These are phyloP conservation scores for Aspergillus hancockii DNA, from an alignment of 495 filamentous ascomycete species.

Conservation along the genomic window DNA sequence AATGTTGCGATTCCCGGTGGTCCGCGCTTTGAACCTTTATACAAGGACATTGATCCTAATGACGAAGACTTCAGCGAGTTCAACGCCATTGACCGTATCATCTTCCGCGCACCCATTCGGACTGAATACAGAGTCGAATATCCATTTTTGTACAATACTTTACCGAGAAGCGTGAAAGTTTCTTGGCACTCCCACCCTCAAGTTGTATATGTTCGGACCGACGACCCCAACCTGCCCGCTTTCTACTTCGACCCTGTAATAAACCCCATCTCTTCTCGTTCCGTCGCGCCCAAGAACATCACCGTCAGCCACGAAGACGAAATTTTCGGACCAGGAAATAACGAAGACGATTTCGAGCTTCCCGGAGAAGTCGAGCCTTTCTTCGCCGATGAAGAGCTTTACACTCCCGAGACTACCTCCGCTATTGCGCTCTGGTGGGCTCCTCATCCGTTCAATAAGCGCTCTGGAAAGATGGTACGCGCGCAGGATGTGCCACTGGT, in stretches of 20 bases:
- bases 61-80: slow-evolving; percentile 99
- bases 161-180: slow-evolving; percentile 90
- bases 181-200: slow-evolving; percentile 95
- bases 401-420: slow-evolving; percentile 84
- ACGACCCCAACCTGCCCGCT: slow-evolving; percentile 86
- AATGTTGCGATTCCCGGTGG: slow-evolving; percentile 98
- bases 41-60: slow-evolving; percentile 99
- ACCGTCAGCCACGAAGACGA: slow-evolving; percentile 93
- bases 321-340: slow-evolving; percentile 82
- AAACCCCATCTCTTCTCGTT: slow-evolving; percentile 94
- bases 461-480: slow-evolving; percentile 96
- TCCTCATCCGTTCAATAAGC: slow-evolving; percentile 91
- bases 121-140: slow-evolving; percentile 96
- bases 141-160: slow-evolving; percentile 93
- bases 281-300: slow-evolving; percentile 92
- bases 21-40: slow-evolving; percentile 94
- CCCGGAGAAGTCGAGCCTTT: slow-evolving; percentile 83
- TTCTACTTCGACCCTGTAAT: slow-evolving; percentile 98
- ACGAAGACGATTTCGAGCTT: slow-evolving; percentile 89
- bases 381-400: slow-evolving; percentile 85
- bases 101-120: slow-evolving; percentile 92
- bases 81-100: slow-evolving; percentile 99
- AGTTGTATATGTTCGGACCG: slow-evolving; percentile 83
- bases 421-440: slow-evolving; percentile 98
- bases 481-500: slow-evolving; percentile 96